Conservation (phyloP, 2,329 filamentous ascomycete genomes). For the Cladophialophora carrionii region DNA sequence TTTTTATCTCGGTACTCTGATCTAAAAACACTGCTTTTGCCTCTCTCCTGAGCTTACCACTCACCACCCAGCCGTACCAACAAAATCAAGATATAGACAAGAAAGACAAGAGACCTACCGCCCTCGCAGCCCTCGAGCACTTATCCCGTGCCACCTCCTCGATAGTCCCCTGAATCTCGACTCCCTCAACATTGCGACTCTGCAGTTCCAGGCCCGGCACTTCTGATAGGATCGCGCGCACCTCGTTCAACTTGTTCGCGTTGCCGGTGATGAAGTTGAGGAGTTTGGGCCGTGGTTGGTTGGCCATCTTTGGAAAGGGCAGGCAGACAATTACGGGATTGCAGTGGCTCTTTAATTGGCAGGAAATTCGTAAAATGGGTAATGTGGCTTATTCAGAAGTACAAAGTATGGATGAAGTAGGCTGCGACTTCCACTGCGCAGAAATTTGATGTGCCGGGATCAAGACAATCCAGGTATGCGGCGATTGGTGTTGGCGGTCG, state of each 20-base stretch:
- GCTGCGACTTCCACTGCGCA: neutral
- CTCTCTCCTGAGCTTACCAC: neutral
- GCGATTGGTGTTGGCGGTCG: neutral
- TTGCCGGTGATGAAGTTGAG: conserved; percentile 98
- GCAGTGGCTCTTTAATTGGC: neutral
- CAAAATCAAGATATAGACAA: neutral
- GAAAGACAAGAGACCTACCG: conserved; percentile 55
- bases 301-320: neutral
- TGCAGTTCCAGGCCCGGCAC: conserved; percentile 73
- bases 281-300: conserved; percentile 35
- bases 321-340: neutral
- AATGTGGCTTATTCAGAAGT: neutral
- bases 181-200: conserved; percentile 69
- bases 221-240: conserved; percentile 79
- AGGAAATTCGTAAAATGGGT: neutral
- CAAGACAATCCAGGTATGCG: neutral
- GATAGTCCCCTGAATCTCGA: conserved; percentile 85
- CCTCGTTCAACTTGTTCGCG: conserved; percentile 88
- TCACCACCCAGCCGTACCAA: too few species aligned
- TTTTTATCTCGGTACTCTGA: neutral
- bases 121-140: conserved; percentile 72
- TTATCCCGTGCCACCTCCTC: conserved; percentile 92
- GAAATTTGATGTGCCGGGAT: neutral
- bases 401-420: neutral
- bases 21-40: neutral